Percentiles rank a stretch among this genome's conserved stretches.
These are phyloP conservation scores for Neopestalotiopsis sp. DNA, from an alignment of 2,329 filamentous ascomycete species.

Conservation along the genomic window DNA sequence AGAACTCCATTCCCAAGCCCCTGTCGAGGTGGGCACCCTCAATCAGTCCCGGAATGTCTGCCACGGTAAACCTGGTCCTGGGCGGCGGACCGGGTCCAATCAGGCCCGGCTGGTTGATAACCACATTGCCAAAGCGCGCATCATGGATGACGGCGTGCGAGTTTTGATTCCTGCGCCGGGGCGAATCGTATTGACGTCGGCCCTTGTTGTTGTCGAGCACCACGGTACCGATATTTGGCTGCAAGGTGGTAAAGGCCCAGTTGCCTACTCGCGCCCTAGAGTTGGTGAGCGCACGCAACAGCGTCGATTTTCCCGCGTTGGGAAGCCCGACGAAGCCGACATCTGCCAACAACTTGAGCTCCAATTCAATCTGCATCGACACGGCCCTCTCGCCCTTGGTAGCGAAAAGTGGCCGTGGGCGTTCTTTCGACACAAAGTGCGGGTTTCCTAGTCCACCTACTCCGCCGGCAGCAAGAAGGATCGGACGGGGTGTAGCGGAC, in stretches of 20 bases:
- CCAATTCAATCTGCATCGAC: slow-evolving; percentile 80
- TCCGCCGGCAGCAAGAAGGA: slow-evolving; percentile 86
- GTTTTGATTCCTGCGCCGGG: slow-evolving; percentile 33
- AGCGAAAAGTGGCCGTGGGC: slow-evolving; percentile 81
- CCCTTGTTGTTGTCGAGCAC: slow-evolving; percentile 88
- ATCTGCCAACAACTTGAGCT: slow-evolving; percentile 94
- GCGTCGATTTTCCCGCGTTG: slow-evolving; percentile 94
- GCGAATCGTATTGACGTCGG: slow-evolving; percentile 60
- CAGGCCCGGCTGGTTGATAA: slow-evolving; percentile 31
- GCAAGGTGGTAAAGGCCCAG: slow-evolving; percentile 96
- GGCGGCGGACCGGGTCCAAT: slow-evolving; percentile 52
- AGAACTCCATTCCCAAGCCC: slow-evolving; percentile 87
- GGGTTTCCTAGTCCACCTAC: slow-evolving; percentile 92
- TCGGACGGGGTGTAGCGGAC: slow-evolving; percentile 79
- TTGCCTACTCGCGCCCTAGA: slow-evolving; percentile 88
- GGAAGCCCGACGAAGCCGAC: slow-evolving; percentile 93
- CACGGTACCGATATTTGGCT: slow-evolving; percentile 95
- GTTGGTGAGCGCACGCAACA: slow-evolving; percentile 85
- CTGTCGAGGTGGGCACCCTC: slow-evolving; percentile 91
- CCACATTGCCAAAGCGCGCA: slow-evolving; percentile 34
- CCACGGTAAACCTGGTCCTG: slow-evolving; percentile 86
- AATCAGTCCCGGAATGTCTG: slow-evolving; percentile 93
- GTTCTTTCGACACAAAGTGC: slow-evolving; percentile 82
- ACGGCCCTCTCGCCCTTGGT: slow-evolving; percentile 84
- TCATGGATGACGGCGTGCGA: slow-evolving; percentile 46